These are phyloP conservation scores for Candida anutae DNA, from an alignment of 1,139 yeast species.

Conservation along the genomic window DNA sequence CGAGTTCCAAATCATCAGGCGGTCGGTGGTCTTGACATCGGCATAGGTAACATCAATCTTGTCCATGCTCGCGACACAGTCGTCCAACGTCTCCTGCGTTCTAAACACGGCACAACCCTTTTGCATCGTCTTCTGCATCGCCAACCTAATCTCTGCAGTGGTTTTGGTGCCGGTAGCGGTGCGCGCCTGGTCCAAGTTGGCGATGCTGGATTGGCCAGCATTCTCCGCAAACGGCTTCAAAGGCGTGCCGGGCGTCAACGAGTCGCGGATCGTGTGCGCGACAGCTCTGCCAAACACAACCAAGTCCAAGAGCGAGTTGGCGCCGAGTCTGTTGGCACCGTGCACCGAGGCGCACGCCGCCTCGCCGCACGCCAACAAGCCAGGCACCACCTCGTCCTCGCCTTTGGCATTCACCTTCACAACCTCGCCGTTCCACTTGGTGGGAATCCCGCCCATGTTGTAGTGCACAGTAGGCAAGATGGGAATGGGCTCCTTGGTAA, in stretches of 20 bases:
- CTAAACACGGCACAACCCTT: slow-evolving; percentile 96
- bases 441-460: slow-evolving; percentile 99
- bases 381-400: slow-evolving; percentile 86
- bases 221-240: slow-evolving; percentile 71
- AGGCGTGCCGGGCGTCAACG: slow-evolving; percentile 83
- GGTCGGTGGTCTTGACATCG: slow-evolving; percentile 78
- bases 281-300: slow-evolving; percentile 99
- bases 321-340: slow-evolving; percentile 99
- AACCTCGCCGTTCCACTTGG: slow-evolving; percentile 95
- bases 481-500: slow-evolving; percentile 98
- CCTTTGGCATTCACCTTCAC: slow-evolving; percentile 80
- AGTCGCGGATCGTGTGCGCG: slow-evolving; percentile 81
- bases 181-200: slow-evolving; percentile 82
- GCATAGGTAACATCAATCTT: slow-evolving; percentile 65
- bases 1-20: slow-evolving; percentile 98
- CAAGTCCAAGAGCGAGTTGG: slow-evolving; percentile 94
- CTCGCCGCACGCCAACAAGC: slow-evolving; percentile 96
- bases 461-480: slow-evolving; percentile 97
- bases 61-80: slow-evolving; percentile 77
- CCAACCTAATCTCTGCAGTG: slow-evolving; percentile 84
- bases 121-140: slow-evolving; percentile 96
- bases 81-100: slow-evolving; percentile 85
- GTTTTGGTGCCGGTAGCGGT: slow-evolving; percentile 73
- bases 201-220: slow-evolving; percentile 83
- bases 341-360: slow-evolving; percentile 99